Evolutionary conservation across 2,329 filamentous ascomycete genomes (phyloP).

Genomic region (Pseudocercospora vitis): DNA sequence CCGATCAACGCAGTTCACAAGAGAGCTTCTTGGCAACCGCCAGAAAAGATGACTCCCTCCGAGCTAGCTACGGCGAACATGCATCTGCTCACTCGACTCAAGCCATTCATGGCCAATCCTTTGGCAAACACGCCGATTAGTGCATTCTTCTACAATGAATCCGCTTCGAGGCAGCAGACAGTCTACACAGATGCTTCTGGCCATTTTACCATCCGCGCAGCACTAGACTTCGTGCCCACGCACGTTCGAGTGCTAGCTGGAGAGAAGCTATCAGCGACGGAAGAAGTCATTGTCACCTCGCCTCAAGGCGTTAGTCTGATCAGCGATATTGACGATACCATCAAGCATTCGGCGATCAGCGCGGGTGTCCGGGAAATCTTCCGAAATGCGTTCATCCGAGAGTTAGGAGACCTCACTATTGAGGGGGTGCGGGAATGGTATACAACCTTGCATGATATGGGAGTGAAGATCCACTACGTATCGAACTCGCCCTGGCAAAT

Average conservation of each 20-base stretch:
- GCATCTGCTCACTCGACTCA: conserved; percentile 82
- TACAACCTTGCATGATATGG: conserved; percentile 69
- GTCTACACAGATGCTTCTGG: conserved; percentile 84
- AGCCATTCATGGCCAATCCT: conserved; percentile 86
- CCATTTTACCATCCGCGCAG: conserved; percentile 78
- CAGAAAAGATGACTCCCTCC: conserved; percentile 67
- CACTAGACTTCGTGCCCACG: conserved; percentile 86
- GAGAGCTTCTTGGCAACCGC: conserved; percentile 51
- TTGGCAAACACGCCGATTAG: conserved; percentile 76
- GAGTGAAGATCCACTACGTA: conserved; percentile 91
- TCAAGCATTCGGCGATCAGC: conserved; percentile 91
- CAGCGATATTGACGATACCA: conserved; percentile 95
- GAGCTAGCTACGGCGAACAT: conserved; percentile 79
- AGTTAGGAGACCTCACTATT: conserved; percentile 76
- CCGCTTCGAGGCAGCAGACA: conserved; percentile 77
- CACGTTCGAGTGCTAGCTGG: conserved; percentile 84
- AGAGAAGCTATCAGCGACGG: conserved; percentile 77
- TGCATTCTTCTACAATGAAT: conserved; percentile 91
- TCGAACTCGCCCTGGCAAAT: conserved; percentile 99
- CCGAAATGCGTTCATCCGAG: conserved; percentile 89
- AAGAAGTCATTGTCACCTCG: conserved; percentile 75
- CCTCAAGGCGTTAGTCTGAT: conserved; percentile 84
- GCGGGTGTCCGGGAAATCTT: conserved; percentile 91
- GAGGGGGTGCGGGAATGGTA: conserved; percentile 93
- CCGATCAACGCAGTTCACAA: conserved; percentile 45